Percentiles rank a stretch among this genome's conserved stretches.
These are phyloP conservation scores for Penicillium longicatenatum DNA, from an alignment of 495 filamentous ascomycete genomes.

Conservation along the genomic window DNA sequence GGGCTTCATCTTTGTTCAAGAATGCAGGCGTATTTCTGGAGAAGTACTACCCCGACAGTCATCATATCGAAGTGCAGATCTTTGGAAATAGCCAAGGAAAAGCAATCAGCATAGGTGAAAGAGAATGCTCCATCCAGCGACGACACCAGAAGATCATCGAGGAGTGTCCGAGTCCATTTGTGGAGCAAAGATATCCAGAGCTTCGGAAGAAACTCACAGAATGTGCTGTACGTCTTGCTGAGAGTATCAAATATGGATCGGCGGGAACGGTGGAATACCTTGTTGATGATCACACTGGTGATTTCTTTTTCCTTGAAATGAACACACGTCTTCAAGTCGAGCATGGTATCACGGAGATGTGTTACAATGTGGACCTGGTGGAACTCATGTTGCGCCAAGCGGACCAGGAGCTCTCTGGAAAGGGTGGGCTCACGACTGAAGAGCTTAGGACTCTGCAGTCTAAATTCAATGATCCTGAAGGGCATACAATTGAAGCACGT, in stretches of 20 bases:
- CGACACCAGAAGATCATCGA: conserved; percentile 61
- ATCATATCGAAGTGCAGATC: conserved; percentile 51
- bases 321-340: conserved; percentile 70
- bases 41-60: conserved; percentile 41
- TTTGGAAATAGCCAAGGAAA: conserved; percentile 47
- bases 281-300: conserved; percentile 57
- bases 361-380: conserved; percentile 61
- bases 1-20: conserved; percentile 38
- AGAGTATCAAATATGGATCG: conserved; percentile 56
- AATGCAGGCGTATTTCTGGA: conserved; percentile 51
- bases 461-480: conserved; percentile 31
- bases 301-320: conserved; percentile 71
- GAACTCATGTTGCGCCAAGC: conserved; percentile 55
- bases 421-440: conserved; percentile 34
- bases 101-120: conserved; percentile 44
- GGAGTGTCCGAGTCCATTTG: conserved; percentile 55
- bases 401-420: conserved; percentile 37
- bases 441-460: no score
- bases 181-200: conserved; percentile 31
- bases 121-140: conserved; percentile 51
- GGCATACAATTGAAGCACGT: conserved; percentile 59
- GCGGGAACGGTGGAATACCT: conserved; percentile 68
- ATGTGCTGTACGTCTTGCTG: conserved; percentile 53
- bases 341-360: conserved; percentile 64
- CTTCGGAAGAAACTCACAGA: conserved; percentile 50